These are phyloP conservation scores for Erysimum cheiri DNA, from an alignment of 441 rosid genomes.

Conservation along the genomic window DNA sequence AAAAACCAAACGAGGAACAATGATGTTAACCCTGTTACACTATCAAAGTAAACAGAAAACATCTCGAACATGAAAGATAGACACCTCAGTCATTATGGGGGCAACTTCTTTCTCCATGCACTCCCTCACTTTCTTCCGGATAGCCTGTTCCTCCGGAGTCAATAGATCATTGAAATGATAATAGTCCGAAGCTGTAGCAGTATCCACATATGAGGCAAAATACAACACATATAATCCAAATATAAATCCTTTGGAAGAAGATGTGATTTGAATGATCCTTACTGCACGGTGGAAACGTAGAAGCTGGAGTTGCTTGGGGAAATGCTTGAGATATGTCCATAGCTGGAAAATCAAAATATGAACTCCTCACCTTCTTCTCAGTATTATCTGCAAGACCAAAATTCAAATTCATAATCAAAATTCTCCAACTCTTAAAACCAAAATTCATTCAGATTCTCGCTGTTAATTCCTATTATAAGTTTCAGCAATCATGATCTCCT, in stretches of 20 bases:
- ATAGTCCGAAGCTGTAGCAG: slow-evolving; percentile 77
- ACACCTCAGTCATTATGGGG: slow-evolving; percentile 80
- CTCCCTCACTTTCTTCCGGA: slow-evolving; percentile 68
- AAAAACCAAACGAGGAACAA: slow-evolving; percentile 27
- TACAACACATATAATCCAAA: slow-evolving; percentile 21
- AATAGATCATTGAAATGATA: slow-evolving; percentile 76
- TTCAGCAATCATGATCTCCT: slow-evolving; percentile 10
- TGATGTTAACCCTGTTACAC: slow-evolving; percentile 9
- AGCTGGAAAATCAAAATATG: slow-evolving; percentile 75
- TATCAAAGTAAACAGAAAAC: not conserved
- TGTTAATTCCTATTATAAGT: not conserved
- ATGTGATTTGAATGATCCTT: slow-evolving; percentile 33
- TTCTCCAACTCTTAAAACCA: slow-evolving; percentile 8
- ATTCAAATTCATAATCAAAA: not conserved
- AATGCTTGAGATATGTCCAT: slow-evolving; percentile 83
- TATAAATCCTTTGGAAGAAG: not conserved
- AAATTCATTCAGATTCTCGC: not conserved
- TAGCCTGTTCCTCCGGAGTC: slow-evolving; percentile 76
- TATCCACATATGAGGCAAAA: not conserved
- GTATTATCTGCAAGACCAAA: slow-evolving; percentile 47
- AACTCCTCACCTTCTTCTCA: slow-evolving; percentile 53
- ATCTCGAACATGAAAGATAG: slow-evolving; percentile 24
- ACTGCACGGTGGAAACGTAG: slow-evolving; percentile 84
- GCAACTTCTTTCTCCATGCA: slow-evolving; percentile 95
- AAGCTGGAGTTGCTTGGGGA: slow-evolving; percentile 95